Evolutionary conservation across 352 stramenopile species (phyloP).

Genomic region (Phytophthora fragariaefolia): DNA sequence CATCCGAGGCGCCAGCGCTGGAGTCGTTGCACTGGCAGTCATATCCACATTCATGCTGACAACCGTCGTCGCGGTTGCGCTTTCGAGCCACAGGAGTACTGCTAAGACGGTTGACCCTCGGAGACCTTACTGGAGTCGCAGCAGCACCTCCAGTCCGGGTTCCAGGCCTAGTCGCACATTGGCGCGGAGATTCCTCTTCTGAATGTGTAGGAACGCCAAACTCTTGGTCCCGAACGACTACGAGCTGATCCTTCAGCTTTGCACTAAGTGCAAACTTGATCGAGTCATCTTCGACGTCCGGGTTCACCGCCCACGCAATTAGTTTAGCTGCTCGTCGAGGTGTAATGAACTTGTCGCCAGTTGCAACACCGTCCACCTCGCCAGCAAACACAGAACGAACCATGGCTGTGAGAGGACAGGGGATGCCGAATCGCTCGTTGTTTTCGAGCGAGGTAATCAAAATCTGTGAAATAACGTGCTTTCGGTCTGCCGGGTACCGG

Average conservation of each 20-base stretch:
- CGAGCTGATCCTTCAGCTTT: conserved; percentile 31
- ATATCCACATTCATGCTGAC: conserved; percentile 11
- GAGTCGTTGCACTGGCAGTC: conserved; percentile 9
- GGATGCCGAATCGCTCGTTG: conserved; percentile 39
- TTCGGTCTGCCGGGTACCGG: conserved; percentile 39
- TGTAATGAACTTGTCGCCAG: conserved; percentile 27
- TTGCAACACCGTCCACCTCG: conserved; percentile 10
- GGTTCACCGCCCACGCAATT: conserved; percentile 32
- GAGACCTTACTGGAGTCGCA: background rate
- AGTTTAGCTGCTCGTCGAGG: conserved; percentile 31
- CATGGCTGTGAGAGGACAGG: conserved; percentile 35
- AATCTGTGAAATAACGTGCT: conserved; percentile 43
- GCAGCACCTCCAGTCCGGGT: too few relatives aligned
- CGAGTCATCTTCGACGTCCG: conserved; percentile 34
- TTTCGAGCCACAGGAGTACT: conserved; percentile 1
- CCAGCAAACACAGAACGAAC: conserved; percentile 34
- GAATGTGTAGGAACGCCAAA: conserved; percentile 7
- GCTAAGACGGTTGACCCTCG: background rate
- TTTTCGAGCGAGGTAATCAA: conserved; percentile 42
- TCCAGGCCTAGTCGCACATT: background rate
- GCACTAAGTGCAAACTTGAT: conserved; percentile 35
- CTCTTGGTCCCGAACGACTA: conserved; percentile 24
- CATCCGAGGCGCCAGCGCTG: background rate
- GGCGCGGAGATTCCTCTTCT: background rate
- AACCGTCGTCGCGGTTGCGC: background rate